Percentiles rank a stretch among this genome's conserved stretches.
phyloP scores from a whole-genome alignment of 164 flowering plant species.

The Dillenia suffruticosa region DNA sequence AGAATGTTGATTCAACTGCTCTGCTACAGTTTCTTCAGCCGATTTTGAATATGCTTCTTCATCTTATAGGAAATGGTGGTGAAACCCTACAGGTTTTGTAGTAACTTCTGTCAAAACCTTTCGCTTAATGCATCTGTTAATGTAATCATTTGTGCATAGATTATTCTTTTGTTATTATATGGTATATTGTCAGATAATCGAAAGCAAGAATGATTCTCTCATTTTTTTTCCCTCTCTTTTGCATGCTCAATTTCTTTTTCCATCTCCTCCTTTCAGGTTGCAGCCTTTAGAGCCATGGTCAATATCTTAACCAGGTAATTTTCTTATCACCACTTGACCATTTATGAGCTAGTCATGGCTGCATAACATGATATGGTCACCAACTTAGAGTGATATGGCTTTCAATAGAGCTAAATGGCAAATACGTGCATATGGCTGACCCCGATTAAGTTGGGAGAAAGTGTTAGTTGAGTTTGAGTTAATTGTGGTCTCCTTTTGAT shows the following conservation, averaged over 20 bases:
- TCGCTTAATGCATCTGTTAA: too few relatives aligned
- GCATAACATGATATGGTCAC: too few relatives aligned
- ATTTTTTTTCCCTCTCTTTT: neutral
- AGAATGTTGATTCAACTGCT: constrained; percentile 94
- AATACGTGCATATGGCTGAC: too few relatives aligned
- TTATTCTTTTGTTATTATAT: neutral
- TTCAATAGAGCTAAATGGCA: too few relatives aligned
- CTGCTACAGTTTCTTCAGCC: constrained; percentile 98
- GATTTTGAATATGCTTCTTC: constrained; percentile 93
- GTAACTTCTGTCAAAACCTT: neutral
- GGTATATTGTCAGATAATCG: neutral
- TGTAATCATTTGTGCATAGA: neutral
- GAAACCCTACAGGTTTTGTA: constrained; percentile 89
- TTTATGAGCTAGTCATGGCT: too few relatives aligned
- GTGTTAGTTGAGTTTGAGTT: too few relatives aligned
- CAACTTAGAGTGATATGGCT: too few relatives aligned
- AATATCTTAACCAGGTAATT: constrained; percentile 86
- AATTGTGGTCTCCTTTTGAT: too few relatives aligned
- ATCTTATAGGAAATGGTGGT: constrained; percentile 97
- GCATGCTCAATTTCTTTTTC: constrained; percentile 8
- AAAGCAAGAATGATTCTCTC: neutral
- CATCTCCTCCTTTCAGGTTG: constrained; percentile 57
- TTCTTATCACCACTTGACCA: neutral
- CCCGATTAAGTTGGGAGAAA: too few relatives aligned
- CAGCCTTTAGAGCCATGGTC: constrained; percentile 99